Conservation (phyloP, 192 early-diverging fungal species). For the Dissophora ornata region DNA sequence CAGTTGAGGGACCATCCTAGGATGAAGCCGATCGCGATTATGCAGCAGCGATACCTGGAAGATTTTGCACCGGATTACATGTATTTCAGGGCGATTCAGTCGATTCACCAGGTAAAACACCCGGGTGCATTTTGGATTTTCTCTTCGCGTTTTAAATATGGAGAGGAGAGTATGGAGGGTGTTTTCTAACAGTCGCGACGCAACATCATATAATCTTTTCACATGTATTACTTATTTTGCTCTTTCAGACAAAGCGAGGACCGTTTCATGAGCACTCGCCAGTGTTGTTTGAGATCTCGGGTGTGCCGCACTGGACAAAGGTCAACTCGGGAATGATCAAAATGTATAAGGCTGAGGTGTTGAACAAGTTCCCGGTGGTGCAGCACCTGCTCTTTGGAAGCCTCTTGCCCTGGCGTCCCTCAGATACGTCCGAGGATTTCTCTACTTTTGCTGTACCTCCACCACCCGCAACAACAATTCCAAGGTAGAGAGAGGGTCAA, state of each 20-base stretch:
- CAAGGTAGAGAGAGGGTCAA: no score
- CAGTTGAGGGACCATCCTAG: conserved; percentile 82
- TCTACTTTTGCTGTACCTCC: not conserved
- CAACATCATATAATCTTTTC: no score
- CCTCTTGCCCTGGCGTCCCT: conserved; percentile 68
- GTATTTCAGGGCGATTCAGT: conserved; percentile 87
- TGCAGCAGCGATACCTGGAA: conserved; percentile 69
- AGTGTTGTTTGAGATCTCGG: conserved; percentile 94
- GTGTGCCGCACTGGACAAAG: conserved; percentile 89
- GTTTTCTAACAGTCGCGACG: no score
- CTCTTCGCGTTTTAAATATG: no score
- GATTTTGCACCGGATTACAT: conserved; percentile 79
- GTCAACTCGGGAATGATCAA: conserved; percentile 92
- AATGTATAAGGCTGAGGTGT: conserved; percentile 93
- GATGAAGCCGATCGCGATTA: conserved; percentile 79
- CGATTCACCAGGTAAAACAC: conserved; percentile 83
- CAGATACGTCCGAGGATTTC: conserved; percentile 23
- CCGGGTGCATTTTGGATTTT: no score
- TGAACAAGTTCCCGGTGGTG: conserved; percentile 94
- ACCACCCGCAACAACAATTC: not conserved
- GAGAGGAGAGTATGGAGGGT: no score
- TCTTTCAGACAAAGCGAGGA: conserved; percentile 68
- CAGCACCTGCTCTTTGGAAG: conserved; percentile 96
- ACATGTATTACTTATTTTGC: not conserved
- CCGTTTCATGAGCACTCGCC: conserved; percentile 88